phyloP scores from a whole-genome alignment of 2,329 filamentous ascomycete species.

The Aquanectria penicillioides region DNA sequence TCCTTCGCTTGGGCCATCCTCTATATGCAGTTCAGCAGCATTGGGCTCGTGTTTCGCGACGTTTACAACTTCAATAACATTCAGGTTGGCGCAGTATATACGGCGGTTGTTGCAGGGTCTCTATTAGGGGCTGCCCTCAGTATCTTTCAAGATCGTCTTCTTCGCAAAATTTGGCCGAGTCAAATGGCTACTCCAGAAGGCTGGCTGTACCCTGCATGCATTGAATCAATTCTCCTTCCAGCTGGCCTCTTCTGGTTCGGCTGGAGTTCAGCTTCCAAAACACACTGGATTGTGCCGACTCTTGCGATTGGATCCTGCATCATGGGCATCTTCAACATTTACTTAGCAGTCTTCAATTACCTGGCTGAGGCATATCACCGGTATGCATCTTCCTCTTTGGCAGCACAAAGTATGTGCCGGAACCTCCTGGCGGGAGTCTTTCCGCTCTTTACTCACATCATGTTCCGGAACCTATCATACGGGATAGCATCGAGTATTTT shows the following conservation, averaged over 20 bases:
- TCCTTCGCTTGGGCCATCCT: conserved; percentile 77
- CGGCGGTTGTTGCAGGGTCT: conserved; percentile 50
- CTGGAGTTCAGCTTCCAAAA: conserved; percentile 62
- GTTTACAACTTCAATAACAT: conserved; percentile 69
- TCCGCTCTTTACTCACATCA: conserved; percentile 68
- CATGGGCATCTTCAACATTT: conserved; percentile 75
- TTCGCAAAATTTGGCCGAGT: conserved; percentile 57
- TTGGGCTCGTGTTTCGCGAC: conserved; percentile 73
- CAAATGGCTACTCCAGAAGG: conserved; percentile 61
- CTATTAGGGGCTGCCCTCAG: conserved; percentile 64
- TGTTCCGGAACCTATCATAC: conserved; percentile 69
- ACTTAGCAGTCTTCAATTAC: conserved; percentile 76
- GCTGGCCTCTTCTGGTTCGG: conserved; percentile 77
- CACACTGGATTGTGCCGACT: conserved; percentile 72
- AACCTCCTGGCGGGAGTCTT: conserved; percentile 73
- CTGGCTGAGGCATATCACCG: conserved; percentile 74
- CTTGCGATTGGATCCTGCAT: conserved; percentile 71
- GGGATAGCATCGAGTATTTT: conserved; percentile 71
- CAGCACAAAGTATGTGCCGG: conserved; percentile 73
- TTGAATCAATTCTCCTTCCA: conserved; percentile 70
- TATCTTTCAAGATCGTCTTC: conserved; percentile 65
- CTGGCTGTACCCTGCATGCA: conserved; percentile 70
- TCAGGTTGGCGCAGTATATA: conserved; percentile 71
- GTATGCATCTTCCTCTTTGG: conserved; percentile 73
- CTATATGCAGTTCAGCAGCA: conserved; percentile 66